Evolutionary conservation across 371 early-diverging fungal species (phyloP).

Genomic region (Haplosporangium sp.): DNA sequence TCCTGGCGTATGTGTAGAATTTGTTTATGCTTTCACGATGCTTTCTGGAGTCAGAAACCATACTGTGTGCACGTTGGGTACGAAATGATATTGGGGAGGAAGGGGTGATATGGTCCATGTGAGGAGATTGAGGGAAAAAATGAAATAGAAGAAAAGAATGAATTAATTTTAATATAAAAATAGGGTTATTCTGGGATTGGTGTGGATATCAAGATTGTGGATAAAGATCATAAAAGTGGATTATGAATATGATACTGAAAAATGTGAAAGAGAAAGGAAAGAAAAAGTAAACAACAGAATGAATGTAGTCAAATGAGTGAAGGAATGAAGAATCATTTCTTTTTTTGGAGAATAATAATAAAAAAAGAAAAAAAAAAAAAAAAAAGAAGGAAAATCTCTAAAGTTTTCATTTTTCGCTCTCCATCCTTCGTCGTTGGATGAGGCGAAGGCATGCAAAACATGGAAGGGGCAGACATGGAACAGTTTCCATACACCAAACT

Average conservation of each 20-base stretch:
- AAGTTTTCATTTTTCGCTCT: too few species aligned
- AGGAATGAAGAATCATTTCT: too few species aligned
- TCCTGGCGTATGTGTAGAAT: slow-evolving; percentile 8
- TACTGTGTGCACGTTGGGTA: slow-evolving; percentile 38
- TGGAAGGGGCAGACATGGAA: too few species aligned
- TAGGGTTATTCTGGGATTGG: too few species aligned
- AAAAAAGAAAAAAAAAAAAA: too few species aligned
- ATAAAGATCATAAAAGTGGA: too few species aligned
- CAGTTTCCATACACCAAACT: too few species aligned
- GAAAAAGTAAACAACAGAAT: neutral
- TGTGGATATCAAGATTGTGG: too few species aligned
- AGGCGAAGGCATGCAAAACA: too few species aligned
- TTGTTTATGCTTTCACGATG: slow-evolving; percentile 1
- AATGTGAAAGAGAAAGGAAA: neutral
- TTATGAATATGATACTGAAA: neutral
- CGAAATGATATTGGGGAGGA: slow-evolving; percentile 20
- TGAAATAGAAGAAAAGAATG: neutral
- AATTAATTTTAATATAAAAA: neutral
- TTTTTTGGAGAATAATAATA: too few species aligned
- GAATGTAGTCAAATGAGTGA: neutral
- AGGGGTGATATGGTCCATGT: neutral
- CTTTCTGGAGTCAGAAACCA: slow-evolving; percentile 27
- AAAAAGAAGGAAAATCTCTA: too few species aligned
- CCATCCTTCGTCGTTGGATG: too few species aligned
- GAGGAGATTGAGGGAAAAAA: neutral